Percentiles rank a stretch among this genome's conserved stretches.
Conservation (phyloP, 768 basidiomycete genomes). For the Chiua virens region DNA sequence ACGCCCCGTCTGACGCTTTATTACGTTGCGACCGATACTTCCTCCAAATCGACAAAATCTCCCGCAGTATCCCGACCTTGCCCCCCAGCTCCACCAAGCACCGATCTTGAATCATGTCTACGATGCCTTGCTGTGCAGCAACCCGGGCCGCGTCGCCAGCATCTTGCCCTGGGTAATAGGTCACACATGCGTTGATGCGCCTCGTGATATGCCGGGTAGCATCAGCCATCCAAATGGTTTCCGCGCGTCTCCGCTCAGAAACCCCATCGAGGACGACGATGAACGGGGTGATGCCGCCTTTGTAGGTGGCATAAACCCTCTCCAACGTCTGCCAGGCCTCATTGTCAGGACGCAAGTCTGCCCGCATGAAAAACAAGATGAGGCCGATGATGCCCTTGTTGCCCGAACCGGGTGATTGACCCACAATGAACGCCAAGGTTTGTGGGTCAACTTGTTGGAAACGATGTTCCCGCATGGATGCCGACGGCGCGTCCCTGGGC, state of each 20-base stretch:
- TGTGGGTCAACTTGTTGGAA: conserved; percentile 18
- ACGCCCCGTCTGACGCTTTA: not conserved
- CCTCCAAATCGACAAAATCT: conserved; percentile 18
- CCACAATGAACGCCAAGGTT: not conserved
- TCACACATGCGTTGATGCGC: conserved; percentile 7
- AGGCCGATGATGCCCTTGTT: conserved; percentile 11
- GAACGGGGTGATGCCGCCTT: conserved; percentile 14
- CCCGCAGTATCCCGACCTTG: conserved; percentile 12
- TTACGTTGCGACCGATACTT: conserved; percentile 18
- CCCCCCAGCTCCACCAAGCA: conserved; percentile 17
- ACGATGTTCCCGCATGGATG: conserved; percentile 3
- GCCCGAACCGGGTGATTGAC: not conserved
- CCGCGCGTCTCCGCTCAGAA: conserved; percentile 6
- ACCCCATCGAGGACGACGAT: conserved; percentile 16
- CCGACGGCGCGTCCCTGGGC: not conserved
- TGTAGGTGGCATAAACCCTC: conserved; percentile 12
- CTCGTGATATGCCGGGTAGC: conserved; percentile 10
- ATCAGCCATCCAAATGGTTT: conserved; percentile 9
- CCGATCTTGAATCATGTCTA: conserved; percentile 10
- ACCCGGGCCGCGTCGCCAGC: conserved; percentile 5
- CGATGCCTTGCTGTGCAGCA: conserved; percentile 10
- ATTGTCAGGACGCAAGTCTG: not conserved
- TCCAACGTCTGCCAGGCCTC: conserved; percentile 15
- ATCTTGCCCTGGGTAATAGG: conserved; percentile 11
- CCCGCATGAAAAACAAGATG: conserved; percentile 15